Conservation (phyloP, 345 rosid species). For the Noccaea bulbosa region DNA sequence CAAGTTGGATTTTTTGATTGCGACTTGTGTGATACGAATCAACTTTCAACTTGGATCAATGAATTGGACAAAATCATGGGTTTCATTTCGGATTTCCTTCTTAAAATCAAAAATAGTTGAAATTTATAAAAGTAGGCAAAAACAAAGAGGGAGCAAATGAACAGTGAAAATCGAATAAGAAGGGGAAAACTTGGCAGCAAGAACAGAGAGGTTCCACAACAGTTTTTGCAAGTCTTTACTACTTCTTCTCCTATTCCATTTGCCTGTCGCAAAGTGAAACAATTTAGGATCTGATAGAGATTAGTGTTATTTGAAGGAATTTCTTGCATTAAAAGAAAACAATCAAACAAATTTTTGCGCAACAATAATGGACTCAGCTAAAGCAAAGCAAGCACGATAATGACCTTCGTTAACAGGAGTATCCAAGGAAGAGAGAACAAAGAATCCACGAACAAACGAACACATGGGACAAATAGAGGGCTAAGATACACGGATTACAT, state of each 20-base stretch:
- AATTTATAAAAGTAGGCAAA: background rate
- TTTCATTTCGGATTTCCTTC: too few relatives aligned
- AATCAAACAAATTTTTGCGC: background rate
- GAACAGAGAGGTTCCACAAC: background rate
- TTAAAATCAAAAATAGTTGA: background rate
- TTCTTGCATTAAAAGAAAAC: background rate
- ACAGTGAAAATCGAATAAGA: background rate
- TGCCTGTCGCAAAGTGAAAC: background rate
- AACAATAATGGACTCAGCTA: background rate
- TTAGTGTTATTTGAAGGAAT: background rate
- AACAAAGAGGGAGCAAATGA: background rate
- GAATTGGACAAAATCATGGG: background rate
- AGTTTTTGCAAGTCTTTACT: background rate
- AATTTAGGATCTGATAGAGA: background rate
- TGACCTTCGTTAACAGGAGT: background rate
- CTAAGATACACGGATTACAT: conserved; percentile 10
- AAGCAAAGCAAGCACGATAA: background rate
- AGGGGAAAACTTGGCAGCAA: background rate
- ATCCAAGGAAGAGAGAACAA: background rate
- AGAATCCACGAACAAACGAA: conserved; percentile 7
- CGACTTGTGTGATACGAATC: background rate
- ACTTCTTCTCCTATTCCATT: conserved; percentile 21
- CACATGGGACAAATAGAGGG: conserved; percentile 2
- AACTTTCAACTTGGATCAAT: too few relatives aligned
- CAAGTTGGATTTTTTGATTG: background rate